Evolutionary conservation across 164 flowering plant genomes (phyloP), one percentile per base, ranked within the genome.

Genomic region (Nymphaea colorata): DNA sequence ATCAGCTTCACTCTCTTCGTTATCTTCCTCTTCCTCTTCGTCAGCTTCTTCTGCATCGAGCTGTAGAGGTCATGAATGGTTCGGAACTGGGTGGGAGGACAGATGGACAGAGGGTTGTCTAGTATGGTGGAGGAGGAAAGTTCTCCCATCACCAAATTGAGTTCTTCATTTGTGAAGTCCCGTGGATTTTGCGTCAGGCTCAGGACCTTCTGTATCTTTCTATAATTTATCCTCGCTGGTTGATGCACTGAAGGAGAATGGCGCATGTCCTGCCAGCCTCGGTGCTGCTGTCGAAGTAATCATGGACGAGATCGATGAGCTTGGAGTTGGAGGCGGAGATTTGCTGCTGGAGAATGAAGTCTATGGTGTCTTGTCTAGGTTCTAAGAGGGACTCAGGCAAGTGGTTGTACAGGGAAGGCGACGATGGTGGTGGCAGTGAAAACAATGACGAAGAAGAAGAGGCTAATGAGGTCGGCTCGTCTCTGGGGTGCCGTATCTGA

Each of bases 181-280:
- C 16, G 51, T 1, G 72, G 14, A 8, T 68, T 67, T 66, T 66
- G 74, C 64, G 75, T 44, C n/a, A 69, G 55, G 59, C 75, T 78
- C 61, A 83, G 75, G 0, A 77, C 79, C 72, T 73, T 82, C 65
- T 64, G 78, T 59, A 87, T 83, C 17, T 64, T 72, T 1, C 67
- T 43, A 64, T 86, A 76, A 70, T 81, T 73, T 0, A 76, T 59
- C 0, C 86, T 84, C 0, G 87, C 79, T 85, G 84, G 47, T 80
- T 82, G 72, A 87, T 68, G 67, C 82, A 43, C 36, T 62, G 74
- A 42, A 90, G 86, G 64, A 92, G 79, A 4, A 69, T 53, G 55
- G 81, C 85, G 64, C 96, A 88, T 4, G 75, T 55, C 45, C 73
- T 65, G 72, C 79, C 82, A 0, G 95, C 90, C 64, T 90, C 86